These are phyloP conservation scores for Malbranchea zuffiana DNA, from an alignment of 2,329 filamentous ascomycete genomes.

Conservation along the genomic window DNA sequence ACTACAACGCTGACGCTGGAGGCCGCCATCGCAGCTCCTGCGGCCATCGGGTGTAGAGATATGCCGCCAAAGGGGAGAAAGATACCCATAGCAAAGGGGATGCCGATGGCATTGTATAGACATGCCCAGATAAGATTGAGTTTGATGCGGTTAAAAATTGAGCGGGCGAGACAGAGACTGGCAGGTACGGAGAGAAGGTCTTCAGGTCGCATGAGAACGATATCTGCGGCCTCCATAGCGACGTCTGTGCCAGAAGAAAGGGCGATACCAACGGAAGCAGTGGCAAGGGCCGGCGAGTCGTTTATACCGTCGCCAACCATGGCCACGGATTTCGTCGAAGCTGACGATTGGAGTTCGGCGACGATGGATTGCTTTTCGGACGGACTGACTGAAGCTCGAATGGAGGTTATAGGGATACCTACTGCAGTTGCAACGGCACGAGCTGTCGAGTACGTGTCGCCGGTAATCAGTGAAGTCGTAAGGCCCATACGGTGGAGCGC, in stretches of 20 bases:
- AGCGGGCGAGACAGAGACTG: slow-evolving; percentile 65
- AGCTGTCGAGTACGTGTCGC: slow-evolving; percentile 77
- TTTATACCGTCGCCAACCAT: slow-evolving; percentile 99
- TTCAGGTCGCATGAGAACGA: slow-evolving; percentile 88
- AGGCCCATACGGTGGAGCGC: slow-evolving; percentile 78
- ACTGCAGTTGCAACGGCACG: slow-evolving; percentile 71
- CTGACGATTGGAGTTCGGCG: slow-evolving; percentile 59
- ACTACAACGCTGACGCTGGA: slow-evolving; percentile 84
- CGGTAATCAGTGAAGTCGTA: slow-evolving; percentile 82
- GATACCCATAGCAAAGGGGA: slow-evolving; percentile 94
- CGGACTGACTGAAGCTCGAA: slow-evolving; percentile 79
- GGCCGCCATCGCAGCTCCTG: slow-evolving; percentile 84
- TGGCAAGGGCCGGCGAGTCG: slow-evolving; percentile 88
- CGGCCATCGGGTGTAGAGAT: slow-evolving; percentile 79
- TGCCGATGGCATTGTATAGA: slow-evolving; percentile 78
- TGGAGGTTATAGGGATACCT: slow-evolving; percentile 63
- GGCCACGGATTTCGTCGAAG: slow-evolving; percentile 64
- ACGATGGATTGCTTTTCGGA: slow-evolving; percentile 86
- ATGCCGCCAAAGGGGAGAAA: slow-evolving; percentile 82
- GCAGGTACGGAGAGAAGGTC: slow-evolving; percentile 90
- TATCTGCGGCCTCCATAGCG: slow-evolving; percentile 91
- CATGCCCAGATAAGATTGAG: slow-evolving; percentile 88
- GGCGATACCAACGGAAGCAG: slow-evolving; percentile 84
- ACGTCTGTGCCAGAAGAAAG: slow-evolving; percentile 90
- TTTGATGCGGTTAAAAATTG: slow-evolving; percentile 88